Percentiles rank a stretch among this genome's conserved stretches.
Evolutionary conservation across 2,329 filamentous ascomycete genomes (phyloP).

Genomic region (Lachnum nothofagi): DNA sequence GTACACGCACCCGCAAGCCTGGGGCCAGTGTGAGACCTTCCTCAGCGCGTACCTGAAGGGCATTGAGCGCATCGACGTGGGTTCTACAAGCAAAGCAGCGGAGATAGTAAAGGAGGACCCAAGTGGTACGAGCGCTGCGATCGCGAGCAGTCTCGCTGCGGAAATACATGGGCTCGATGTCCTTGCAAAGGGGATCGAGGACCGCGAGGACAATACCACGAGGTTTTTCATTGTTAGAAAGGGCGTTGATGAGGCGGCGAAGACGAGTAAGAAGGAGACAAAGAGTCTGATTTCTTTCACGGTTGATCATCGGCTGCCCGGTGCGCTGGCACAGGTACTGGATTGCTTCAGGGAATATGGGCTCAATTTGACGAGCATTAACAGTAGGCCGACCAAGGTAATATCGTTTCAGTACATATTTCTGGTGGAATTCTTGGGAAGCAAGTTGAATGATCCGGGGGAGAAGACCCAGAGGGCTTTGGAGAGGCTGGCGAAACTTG

Average conservation of each 20-base stretch:
- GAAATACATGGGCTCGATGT: slow-evolving; percentile 62
- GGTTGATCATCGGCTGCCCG: slow-evolving; percentile 69
- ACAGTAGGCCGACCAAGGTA: slow-evolving; percentile 71
- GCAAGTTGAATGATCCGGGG: slow-evolving; percentile 47
- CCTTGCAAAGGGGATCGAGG: slow-evolving; percentile 66
- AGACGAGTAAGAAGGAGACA: slow-evolving; percentile 26
- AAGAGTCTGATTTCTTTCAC: slow-evolving; percentile 83
- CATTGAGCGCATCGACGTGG: slow-evolving; percentile 76
- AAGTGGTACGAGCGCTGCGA: slow-evolving; percentile 63
- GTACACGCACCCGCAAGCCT: slow-evolving; percentile 93
- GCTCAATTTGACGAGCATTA: slow-evolving; percentile 86
- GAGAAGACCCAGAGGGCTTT: slow-evolving; percentile 58
- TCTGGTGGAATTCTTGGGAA: slow-evolving; percentile 81
- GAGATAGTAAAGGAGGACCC: slow-evolving; percentile 62
- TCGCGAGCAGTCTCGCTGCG: slow-evolving; percentile 72
- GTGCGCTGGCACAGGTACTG: slow-evolving; percentile 77
- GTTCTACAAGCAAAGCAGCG: slow-evolving; percentile 79
- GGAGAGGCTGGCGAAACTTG: slow-evolving; percentile 50
- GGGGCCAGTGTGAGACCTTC: slow-evolving; percentile 81
- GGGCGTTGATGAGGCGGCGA: slow-evolving; percentile 20
- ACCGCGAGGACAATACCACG: slow-evolving; percentile 70
- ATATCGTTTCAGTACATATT: slow-evolving; percentile 87
- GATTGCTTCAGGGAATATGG: slow-evolving; percentile 68
- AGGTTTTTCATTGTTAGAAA: slow-evolving; percentile 64
- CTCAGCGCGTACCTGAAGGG: slow-evolving; percentile 64